These are phyloP conservation scores for Leucoagaricus sp. DNA, from an alignment of 1,284 basidiomycete species.

Conservation along the genomic window DNA sequence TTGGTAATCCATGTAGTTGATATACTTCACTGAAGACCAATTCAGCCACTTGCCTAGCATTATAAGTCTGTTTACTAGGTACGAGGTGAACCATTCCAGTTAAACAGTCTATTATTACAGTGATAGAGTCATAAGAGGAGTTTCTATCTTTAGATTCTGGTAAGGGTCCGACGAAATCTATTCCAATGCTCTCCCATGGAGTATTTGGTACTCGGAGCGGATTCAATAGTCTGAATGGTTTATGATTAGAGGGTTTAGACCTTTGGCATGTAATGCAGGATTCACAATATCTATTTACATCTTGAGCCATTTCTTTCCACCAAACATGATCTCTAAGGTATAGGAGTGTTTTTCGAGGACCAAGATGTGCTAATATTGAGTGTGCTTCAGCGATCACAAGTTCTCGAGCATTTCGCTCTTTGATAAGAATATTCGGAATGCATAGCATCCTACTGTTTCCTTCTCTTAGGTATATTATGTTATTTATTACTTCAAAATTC, in stretches of 20 bases:
- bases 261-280: constrained; percentile 29
- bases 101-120: constrained; percentile 37
- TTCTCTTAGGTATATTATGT: constrained; percentile 13
- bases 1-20: constrained; percentile 39
- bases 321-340: constrained; percentile 31
- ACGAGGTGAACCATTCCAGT: constrained; percentile 36
- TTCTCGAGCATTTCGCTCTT: constrained; percentile 20
- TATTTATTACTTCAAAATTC: constrained; percentile 16
- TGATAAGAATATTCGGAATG: constrained; percentile 14
- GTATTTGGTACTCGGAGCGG: constrained; percentile 26
- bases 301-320: constrained; percentile 32
- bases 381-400: constrained; percentile 32
- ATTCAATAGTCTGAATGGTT: constrained; percentile 36
- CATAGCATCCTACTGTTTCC: constrained; percentile 15
- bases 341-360: constrained; percentile 29
- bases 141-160: constrained; percentile 20
- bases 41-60: constrained; percentile 36
- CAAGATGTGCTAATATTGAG: constrained; percentile 33
- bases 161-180: constrained; percentile 35
- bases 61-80: constrained; percentile 31
- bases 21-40: constrained; percentile 39
- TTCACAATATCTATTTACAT: constrained; percentile 26
- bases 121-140: constrained; percentile 22
- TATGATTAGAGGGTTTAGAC: constrained; percentile 28
- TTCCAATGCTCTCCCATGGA: constrained; percentile 38